Evolutionary conservation across 2,329 filamentous ascomycete species (phyloP), one percentile per base, ranked within the genome.

Genomic region (Phyllosticta citrichinensis): DNA sequence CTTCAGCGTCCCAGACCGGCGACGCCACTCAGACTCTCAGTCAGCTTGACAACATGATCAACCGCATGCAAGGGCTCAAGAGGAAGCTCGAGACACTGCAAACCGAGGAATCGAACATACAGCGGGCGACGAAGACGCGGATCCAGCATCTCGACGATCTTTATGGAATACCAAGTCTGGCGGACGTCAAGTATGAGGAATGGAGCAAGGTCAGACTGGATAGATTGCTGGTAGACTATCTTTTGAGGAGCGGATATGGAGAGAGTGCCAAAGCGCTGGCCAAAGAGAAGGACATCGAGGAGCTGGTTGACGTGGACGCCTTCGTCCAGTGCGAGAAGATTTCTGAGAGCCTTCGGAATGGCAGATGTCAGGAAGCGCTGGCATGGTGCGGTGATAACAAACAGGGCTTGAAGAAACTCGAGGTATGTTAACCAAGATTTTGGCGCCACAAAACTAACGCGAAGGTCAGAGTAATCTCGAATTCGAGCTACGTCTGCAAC

Each of bases 301-400:
- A 91, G 50, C 79, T 99, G 30, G 91, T 96, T 3, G 94, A 97
- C 73, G 81, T 96, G 1, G 86, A 91, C 57, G 93, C 91, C 0
- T 97, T 97, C 74, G 84, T 88, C 58, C 83, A 87, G 67, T 93
- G 92, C 77, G 87, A 87, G 63, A 82, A 81, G 62, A 91, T 97
- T 65, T 85, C 90, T 62, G 81, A 86, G 67, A 88, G 87, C 63
- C 76, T 99, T 63, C 77, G 83, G 52, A 80, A 81, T 50, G 69
- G 70, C 17, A 80, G 81, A 40, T 58, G 56, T 40, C 53, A 57
- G 53, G 89, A 95, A 68, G 92, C 91, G 22, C 75, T 99, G 60
- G 83, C 85, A 12, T 99, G 94, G 94, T 97, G 94, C 72, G 84
- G 81, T 17, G 93, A 97, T 69, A 96, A 97, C 74, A 94, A 95